phyloP scores from a whole-genome alignment of 345 rosid species.

The Syzygium aqueum region DNA sequence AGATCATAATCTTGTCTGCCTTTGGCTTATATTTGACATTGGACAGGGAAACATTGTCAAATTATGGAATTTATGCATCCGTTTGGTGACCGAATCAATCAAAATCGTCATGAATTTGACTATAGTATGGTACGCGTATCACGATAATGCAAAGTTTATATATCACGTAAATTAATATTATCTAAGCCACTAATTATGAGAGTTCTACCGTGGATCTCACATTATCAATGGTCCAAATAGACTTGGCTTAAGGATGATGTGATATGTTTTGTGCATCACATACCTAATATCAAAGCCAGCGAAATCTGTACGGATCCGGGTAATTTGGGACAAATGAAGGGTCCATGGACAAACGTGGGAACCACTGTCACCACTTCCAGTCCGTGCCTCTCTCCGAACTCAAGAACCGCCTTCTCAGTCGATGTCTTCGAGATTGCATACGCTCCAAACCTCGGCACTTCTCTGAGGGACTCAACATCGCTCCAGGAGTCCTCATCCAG shows the following conservation, averaged over 20 bases:
- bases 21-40: not conserved
- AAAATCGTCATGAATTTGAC: not conserved
- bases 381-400: slow-evolving; percentile 17
- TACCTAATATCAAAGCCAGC: slow-evolving; percentile 18
- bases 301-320: slow-evolving; percentile 3
- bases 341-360: slow-evolving; percentile 19
- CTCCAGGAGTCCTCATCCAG: slow-evolving; percentile 30
- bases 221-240: not conserved
- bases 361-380: slow-evolving; percentile 24
- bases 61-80: too few relatives aligned
- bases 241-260: not conserved
- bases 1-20: not conserved
- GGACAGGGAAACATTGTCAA: not conserved
- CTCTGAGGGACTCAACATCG: slow-evolving; percentile 8
- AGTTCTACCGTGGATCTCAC: not conserved
- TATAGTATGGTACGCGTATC: not conserved
- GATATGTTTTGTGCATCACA: not conserved
- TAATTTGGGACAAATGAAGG: slow-evolving; percentile 23
- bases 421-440: slow-evolving; percentile 17
- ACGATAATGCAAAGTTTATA: not conserved
- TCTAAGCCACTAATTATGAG: not conserved
- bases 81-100: not conserved
- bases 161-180: not conserved
- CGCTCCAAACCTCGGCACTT: not conserved
- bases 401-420: slow-evolving; percentile 18